A percentile compares a stretch with the other conserved stretches of the same genome.
Evolutionary conservation across 441 rosid species (phyloP).

Genomic region (Gossypium trilobum): DNA sequence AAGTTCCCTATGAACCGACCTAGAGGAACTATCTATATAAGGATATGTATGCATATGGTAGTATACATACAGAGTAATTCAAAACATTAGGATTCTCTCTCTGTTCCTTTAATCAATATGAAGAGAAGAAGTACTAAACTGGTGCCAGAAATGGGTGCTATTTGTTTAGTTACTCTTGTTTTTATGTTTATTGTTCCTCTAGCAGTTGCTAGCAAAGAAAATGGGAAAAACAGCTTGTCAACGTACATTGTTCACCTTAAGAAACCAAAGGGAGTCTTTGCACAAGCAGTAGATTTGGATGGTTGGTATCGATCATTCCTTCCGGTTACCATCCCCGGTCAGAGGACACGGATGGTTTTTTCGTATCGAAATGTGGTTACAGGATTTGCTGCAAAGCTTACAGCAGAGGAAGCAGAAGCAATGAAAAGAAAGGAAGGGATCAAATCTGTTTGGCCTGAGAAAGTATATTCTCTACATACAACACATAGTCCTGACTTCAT

Average conservation of each 20-base stretch:
- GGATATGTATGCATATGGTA: neutral
- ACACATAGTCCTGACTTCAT: constrained; percentile 41
- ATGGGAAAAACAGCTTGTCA: constrained; percentile 11
- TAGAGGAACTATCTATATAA: neutral
- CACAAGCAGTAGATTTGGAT: constrained; percentile 16
- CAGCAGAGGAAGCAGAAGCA: constrained; percentile 34
- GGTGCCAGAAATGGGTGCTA: neutral
- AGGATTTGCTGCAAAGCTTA: constrained; percentile 48
- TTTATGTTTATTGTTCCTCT: constrained; percentile 20
- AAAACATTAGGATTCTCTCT: constrained; percentile 1
- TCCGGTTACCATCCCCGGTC: constrained; percentile 20
- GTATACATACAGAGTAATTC: neutral
- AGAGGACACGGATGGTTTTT: constrained; percentile 23
- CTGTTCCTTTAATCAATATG: constrained; percentile 8
- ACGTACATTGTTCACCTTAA: constrained; percentile 41
- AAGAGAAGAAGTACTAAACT: constrained; percentile 11
- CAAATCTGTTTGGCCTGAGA: constrained; percentile 30
- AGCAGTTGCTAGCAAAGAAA: constrained; percentile 9
- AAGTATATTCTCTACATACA: constrained; percentile 27
- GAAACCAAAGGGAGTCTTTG: constrained; percentile 20
- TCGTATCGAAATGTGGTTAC: constrained; percentile 28
- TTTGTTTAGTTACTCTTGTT: constrained; percentile 14
- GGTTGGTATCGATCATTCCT: constrained; percentile 38
- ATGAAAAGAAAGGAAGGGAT: constrained; percentile 37
- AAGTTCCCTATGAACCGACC: neutral